Conservation (phyloP, 192 early-diverging fungal genomes). For the Coemansia sp. region DNA sequence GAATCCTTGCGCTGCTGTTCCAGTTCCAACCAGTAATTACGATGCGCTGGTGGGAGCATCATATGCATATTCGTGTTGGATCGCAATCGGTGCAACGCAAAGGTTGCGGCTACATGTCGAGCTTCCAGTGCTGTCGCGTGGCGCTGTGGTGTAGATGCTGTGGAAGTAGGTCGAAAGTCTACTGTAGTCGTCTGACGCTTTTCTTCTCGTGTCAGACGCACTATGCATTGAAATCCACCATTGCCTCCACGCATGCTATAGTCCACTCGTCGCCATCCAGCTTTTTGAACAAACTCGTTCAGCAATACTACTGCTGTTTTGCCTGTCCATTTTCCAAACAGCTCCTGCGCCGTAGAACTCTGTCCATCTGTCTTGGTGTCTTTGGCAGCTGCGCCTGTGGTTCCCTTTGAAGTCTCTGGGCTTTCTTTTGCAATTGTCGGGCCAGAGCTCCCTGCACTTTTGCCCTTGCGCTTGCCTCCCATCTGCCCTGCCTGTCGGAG, state of each 20-base stretch:
- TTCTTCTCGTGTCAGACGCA: slow-evolving; percentile 29
- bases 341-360: slow-evolving; percentile 3
- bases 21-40: slow-evolving; percentile 70
- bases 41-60: slow-evolving; percentile 72
- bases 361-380: slow-evolving; percentile 1
- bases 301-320: slow-evolving; percentile 78
- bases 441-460: neutral
- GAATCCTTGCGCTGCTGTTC: slow-evolving; percentile 57
- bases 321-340: slow-evolving; percentile 83
- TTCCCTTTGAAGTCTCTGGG: neutral
- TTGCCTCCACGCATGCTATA: slow-evolving; percentile 66
- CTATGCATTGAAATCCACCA: slow-evolving; percentile 54
- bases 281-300: slow-evolving; percentile 66
- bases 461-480: slow-evolving; percentile 8
- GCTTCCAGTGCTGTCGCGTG: slow-evolving; percentile 53
- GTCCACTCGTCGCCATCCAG: slow-evolving; percentile 68
- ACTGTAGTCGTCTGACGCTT: slow-evolving; percentile 42
- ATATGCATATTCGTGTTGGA: slow-evolving; percentile 68
- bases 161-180: slow-evolving; percentile 14
- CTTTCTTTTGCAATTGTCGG: neutral
- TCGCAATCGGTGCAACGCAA: slow-evolving; percentile 70
- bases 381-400: neutral
- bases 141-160: neutral
- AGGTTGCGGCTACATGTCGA: slow-evolving; percentile 73
- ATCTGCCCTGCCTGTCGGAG: neutral